Base-by-base conservation (phyloP, 2,329 filamentous ascomycete species). In the Fusarium floridanum region DNA sequence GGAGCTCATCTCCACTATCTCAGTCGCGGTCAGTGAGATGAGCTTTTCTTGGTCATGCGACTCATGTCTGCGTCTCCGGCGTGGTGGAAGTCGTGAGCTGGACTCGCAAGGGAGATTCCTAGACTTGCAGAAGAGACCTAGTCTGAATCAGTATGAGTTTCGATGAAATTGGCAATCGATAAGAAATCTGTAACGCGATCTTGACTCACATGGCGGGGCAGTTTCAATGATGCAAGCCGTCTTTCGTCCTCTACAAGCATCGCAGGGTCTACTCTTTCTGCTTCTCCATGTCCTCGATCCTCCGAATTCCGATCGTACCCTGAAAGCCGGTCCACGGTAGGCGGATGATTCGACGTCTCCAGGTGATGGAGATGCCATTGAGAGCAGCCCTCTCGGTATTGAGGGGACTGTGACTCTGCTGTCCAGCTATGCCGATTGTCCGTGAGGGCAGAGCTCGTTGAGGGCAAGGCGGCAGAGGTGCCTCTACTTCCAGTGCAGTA, bases 221-320 rank as follows among this genome's bases (percentile, higher is more conserved):
- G 77, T 77, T 53, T 80, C 77, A 66, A 84, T 83, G 5, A 83
- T 78, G 68, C 82, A 84, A 11, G 81, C 82, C 17, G 81, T 82
- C 72, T 83, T 83, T 24, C 82, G 77, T 66, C 71, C 77, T 3
- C 81, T 79, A 60, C 82, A 84, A 2, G 76, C 73, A 71, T 84
- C 82, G 64, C 82, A 84, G 1, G 82, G 82, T 12, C 81, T 78
- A 50, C 79, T 80, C 68, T 83, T 84, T 22, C 82, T 79, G 70
- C 82, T 83, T 55, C 82, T 68, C 62, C 73, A 80, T 59, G 76
- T 71, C 61, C 80, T 74, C 14, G 80, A 73, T 41, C 61, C 69
- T 32, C 79, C 80, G 55, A 80, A 79, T 27, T 77, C 72, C 34
- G 66, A 68, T 6, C 66, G 72, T 17, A 82, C 73, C 27, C 63